Conservation (phyloP, 352 stramenopile species). For the Halophytophthora batemanensis region DNA sequence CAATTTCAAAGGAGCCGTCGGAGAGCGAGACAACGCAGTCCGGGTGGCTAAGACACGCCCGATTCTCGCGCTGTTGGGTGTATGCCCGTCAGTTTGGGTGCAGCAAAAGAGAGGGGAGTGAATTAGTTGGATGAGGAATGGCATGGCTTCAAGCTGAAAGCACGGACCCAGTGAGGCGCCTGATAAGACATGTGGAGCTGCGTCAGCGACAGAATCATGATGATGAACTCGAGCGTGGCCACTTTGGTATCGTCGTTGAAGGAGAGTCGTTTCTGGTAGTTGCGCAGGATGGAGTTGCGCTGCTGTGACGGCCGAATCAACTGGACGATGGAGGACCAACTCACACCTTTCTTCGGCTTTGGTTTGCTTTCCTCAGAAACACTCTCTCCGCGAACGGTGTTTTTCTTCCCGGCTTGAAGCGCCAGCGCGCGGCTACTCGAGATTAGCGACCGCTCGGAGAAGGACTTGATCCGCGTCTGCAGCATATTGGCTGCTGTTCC, state of each 20-base stretch:
- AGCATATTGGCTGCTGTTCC: slow-evolving; percentile 24
- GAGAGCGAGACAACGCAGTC: slow-evolving; percentile 34
- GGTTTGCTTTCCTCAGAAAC: too few relatives aligned
- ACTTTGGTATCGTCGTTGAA: slow-evolving; percentile 41
- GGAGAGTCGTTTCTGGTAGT: slow-evolving; percentile 40
- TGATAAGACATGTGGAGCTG: slow-evolving; percentile 39
- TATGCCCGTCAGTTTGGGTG: too few relatives aligned
- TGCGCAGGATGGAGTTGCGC: slow-evolving; percentile 19
- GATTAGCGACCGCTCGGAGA: background rate
- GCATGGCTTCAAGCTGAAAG: background rate
- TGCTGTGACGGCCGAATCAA: slow-evolving; percentile 5
- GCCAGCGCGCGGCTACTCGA: background rate
- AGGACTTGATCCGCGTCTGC: slow-evolving; percentile 29
- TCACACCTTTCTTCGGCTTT: slow-evolving; percentile 6
- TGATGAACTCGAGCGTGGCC: slow-evolving; percentile 36
- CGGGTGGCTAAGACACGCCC: slow-evolving; percentile 20
- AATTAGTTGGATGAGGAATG: too few relatives aligned
- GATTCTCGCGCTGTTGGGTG: slow-evolving; percentile 39
- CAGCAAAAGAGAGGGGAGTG: too few relatives aligned
- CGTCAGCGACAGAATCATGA: slow-evolving; percentile 37
- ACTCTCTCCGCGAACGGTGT: background rate
- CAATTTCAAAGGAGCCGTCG: slow-evolving; percentile 34
- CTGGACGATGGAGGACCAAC: slow-evolving; percentile 21
- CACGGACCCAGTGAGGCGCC: slow-evolving; percentile 34
- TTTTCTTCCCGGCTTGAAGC: background rate